Evolutionary conservation across 805 yeast genomes (phyloP), one percentile per base, ranked within the genome.

Genomic region (Jamesozyma gamospora): DNA sequence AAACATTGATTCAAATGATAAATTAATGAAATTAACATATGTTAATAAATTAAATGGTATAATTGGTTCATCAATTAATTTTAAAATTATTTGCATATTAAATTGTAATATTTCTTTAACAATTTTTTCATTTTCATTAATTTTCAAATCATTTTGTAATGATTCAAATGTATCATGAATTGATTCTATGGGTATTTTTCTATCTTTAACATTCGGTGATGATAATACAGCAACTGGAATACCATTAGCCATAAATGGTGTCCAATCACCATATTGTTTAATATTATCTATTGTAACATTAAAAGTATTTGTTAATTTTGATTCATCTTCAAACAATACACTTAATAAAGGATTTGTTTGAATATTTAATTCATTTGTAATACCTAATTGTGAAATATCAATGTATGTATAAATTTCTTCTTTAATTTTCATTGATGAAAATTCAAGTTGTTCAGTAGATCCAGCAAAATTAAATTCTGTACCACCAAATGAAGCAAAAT

Each of bases 401-500:
- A 88, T 70, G 50, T 81, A 82, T 0, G 84, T 69, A 50, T 73
- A 76, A 0, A 81, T 80, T 46, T 79, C 79, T 32, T 72, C 66
- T 39, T 66, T 61, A 15, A 85, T 63, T 26, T 67, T 69, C 28
- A 70, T 69, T 12, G 65, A 58, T 40, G 71, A 70, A 26, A 66
- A 60, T 50, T 80, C 82, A 6, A 79, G 68, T 72, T 87, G 77
- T 51, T 81, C 87, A 0, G 87, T 69, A 12, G 83, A 67, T 0
- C 96, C 96, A 0, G 90, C 94, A 49, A 71, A 65, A 53, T 86
- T 87, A 47, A 80, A 85, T 42, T 78, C 75, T 0, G 81, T 64
- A 1, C 82, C 95, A 50, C 87, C 94, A 63, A 82, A 83, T 0
- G 94, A 83, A 0, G 77, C 76, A 62, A 88, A 86, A 51, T 79